These are phyloP conservation scores for Aspergillus bombycis DNA, from an alignment of 2,329 filamentous ascomycete species.

Conservation along the genomic window DNA sequence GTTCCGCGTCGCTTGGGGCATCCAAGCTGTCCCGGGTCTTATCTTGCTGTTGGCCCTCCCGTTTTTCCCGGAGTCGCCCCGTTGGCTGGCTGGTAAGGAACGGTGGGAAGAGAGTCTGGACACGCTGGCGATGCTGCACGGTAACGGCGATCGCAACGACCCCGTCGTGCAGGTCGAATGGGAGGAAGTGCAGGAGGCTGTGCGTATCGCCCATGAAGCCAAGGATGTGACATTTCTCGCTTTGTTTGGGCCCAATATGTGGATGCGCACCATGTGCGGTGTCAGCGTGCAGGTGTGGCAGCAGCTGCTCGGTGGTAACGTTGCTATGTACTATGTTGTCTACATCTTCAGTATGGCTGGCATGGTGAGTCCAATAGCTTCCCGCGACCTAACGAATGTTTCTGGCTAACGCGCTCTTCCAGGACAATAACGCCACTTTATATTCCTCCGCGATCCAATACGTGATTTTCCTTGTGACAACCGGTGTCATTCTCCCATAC, in stretches of 20 bases:
- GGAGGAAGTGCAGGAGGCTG: conserved; percentile 40
- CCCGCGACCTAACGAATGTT: too few species aligned
- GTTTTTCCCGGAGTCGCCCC: conserved; percentile 63
- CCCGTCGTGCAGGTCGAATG: conserved; percentile 60
- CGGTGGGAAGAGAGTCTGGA: conserved; percentile 57
- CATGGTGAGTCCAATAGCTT: conserved; percentile 37
- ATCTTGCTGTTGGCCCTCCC: conserved; percentile 58
- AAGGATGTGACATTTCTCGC: conserved; percentile 40
- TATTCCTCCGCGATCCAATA: conserved; percentile 62
- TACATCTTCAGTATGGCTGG: conserved; percentile 65
- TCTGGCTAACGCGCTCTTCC: conserved; percentile 9
- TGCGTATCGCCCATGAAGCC: conserved; percentile 34
- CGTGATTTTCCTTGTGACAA: conserved; percentile 59
- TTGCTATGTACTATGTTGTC: conserved; percentile 63
- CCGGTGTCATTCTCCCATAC: conserved; percentile 52
- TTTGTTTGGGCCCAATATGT: conserved; percentile 52
- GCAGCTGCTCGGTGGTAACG: conserved; percentile 60
- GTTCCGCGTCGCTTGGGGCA: conserved; percentile 65
- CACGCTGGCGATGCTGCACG: conserved; percentile 62
- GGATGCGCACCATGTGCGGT: conserved; percentile 57
- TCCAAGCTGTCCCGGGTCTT: conserved; percentile 63
- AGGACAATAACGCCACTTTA: conserved; percentile 46
- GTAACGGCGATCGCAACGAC: conserved; percentile 56
- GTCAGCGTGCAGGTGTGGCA: conserved; percentile 61
- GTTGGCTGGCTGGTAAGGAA: conserved; percentile 64